A percentile compares a stretch with the other conserved stretches of the same genome.
Evolutionary conservation across 305 asterid genomes (phyloP).

Genomic region (Rubia balearica): DNA sequence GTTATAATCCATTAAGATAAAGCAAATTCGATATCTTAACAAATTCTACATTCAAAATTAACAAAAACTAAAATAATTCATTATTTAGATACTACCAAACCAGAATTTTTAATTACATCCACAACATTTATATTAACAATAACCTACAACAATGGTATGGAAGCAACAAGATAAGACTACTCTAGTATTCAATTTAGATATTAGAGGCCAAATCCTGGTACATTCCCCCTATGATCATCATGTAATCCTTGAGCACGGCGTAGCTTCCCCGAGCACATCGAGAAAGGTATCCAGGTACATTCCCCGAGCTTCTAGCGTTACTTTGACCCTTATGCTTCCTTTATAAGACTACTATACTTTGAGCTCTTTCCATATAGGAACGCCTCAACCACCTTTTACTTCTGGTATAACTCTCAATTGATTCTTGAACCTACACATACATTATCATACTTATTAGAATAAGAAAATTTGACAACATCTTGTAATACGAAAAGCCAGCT

Average conservation of each 20-base stretch:
- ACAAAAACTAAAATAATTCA: too few species aligned
- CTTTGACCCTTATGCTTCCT: neutral
- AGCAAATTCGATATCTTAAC: too few species aligned
- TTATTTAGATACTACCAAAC: too few species aligned
- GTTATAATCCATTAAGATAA: too few species aligned
- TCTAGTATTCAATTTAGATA: too few species aligned
- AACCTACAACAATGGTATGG: too few species aligned
- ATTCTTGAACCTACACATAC: neutral
- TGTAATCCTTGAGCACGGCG: neutral
- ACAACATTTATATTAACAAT: too few species aligned
- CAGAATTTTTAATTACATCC: too few species aligned
- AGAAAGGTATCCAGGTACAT: neutral
- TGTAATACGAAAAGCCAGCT: constrained; percentile 81
- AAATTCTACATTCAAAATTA: too few species aligned
- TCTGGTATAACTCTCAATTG: neutral
- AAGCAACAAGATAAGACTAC: too few species aligned
- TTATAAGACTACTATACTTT: neutral
- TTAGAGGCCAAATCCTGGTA: neutral
- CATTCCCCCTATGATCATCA: neutral
- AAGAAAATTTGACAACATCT: constrained; percentile 57
- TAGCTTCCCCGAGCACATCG: neutral
- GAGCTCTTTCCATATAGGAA: neutral
- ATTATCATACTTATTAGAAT: too few species aligned
- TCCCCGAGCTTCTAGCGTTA: neutral
- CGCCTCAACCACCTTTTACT: neutral